Evolutionary conservation across 352 stramenopile genomes (phyloP), one percentile per base, ranked within the genome.

Genomic region (Aphanomyces astaci): DNA sequence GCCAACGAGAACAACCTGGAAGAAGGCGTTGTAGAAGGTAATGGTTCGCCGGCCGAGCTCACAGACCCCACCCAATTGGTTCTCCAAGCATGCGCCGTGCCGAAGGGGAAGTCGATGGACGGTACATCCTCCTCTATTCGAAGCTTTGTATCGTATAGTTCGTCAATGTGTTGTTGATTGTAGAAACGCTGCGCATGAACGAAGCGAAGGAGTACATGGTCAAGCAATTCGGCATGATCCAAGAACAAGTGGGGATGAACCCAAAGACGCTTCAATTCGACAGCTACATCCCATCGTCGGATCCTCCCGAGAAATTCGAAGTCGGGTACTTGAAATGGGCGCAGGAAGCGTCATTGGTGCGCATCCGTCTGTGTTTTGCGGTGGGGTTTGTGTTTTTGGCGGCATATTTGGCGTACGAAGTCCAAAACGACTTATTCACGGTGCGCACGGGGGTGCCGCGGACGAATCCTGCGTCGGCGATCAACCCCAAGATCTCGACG

Each of bases 171-270:
- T 43, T 32, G n/a, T n/a, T n/a, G n/a, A n/a, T 25, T 57, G 22
- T 57, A 83, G 79, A 86, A 53, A 92, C 89, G 63, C 87, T 92
- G 76, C 88, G 89, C 57, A 75, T 87, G 55, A 90, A 90, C 66
- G 84, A 84, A 57, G 81, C 79, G 59, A 89, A 90, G 63, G 80
- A 84, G 52, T 92, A 88, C 71, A 89, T 86, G 72, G 87, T 80
- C 53, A 57, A 82, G 54, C 84, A 92, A 72, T 92, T 92, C 74
- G 81, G 87, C 62, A 79, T 79, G 45, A 87, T 92, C 65, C 84
- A 92, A 73, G 73, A 85, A 68, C 84, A 89, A 60, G 89, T 82
- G 11, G 82, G 77, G 52, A 92, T 92, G 81, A 74, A 67, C 63
- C 75, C 75, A 25, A 72, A 77, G 25, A 72, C 69, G 1, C 74